Percentiles rank a stretch among this genome's conserved stretches.
Evolutionary conservation across 2,329 filamentous ascomycete genomes (phyloP).

Genomic region (Colletotrichum scovillei): DNA sequence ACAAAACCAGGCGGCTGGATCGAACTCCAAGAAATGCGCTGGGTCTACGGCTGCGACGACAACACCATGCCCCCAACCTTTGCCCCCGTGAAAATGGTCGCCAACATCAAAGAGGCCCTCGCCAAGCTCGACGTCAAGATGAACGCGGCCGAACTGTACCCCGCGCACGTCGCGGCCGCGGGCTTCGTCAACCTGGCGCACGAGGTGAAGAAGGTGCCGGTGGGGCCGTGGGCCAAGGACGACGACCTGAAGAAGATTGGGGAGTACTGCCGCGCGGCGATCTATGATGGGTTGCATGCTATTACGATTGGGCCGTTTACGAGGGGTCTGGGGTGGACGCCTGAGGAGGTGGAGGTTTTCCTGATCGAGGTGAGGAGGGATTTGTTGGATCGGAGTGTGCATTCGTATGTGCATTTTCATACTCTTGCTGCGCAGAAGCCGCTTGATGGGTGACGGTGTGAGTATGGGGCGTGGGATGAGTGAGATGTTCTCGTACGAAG

Average conservation of each 20-base stretch:
- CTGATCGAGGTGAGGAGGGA: conserved; percentile 13
- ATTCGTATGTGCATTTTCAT: conserved; percentile 27
- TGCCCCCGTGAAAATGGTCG: conserved; percentile 37
- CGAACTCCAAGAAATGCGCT: conserved; percentile 62
- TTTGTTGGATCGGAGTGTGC: conserved; percentile 3
- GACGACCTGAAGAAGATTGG: conserved; percentile 55
- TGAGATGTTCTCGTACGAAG: too few relatives aligned
- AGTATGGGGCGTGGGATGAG: too few relatives aligned
- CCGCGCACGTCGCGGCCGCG: conserved; percentile 54
- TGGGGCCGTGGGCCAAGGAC: conserved; percentile 64
- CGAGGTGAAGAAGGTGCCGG: conserved; percentile 63
- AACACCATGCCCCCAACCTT: conserved; percentile 52
- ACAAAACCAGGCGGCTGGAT: conserved; percentile 65
- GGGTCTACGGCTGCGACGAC: conserved; percentile 56
- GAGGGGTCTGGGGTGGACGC: conserved; percentile 51
- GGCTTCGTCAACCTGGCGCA: conserved; percentile 68
- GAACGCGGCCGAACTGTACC: conserved; percentile 48
- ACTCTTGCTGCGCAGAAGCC: not conserved
- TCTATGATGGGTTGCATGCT: conserved; percentile 53
- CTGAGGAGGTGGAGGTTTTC: conserved; percentile 59
- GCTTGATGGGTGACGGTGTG: not conserved
- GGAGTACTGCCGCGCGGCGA: conserved; percentile 55
- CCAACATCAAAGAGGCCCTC: conserved; percentile 38
- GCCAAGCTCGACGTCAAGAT: conserved; percentile 54
- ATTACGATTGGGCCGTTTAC: conserved; percentile 55